Base-by-base conservation (phyloP, 2,329 filamentous ascomycete species). In the Fusarium sororula region DNA sequence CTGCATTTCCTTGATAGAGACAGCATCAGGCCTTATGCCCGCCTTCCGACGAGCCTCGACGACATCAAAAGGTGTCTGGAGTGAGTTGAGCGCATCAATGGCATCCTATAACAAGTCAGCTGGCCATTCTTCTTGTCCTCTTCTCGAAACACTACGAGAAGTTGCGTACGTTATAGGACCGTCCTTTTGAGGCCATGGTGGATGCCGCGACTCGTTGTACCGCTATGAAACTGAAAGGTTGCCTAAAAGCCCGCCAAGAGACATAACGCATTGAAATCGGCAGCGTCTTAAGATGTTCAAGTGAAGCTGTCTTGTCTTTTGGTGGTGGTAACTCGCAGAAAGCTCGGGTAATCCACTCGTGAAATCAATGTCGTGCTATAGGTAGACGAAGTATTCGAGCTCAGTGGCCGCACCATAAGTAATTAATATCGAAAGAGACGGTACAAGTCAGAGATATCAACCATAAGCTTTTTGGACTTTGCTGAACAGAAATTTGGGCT, bases 51-150 rank as follows among this genome's bases (percentile, higher is more conserved):
- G 91, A 57, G 92, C 91, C 80, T 97, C 91, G 24, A 98, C 89
- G 58, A 94, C 89, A 55, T 92, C 90, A 80, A 92, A 96, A 59
- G 97, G 97, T 47, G 93, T 94, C 82, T 99, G 96, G 57, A 98
- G 90, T 50, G 94, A 93, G 83, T 98, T 98, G 79, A 98, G 89
- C 44, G 93, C 90, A 75, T 91, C 87, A 72, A 98, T 91, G 54
- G 96, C 96, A 81, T 96, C 94, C 94, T 97, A 75, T 5, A 28
- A 22, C 17, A 47, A 44, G 53, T 75, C 30, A 78, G 66, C 38
- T 63, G 51, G 45, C 20, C 22, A 53, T 60, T 39, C 26, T 50
- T 47, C 32, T 10, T 12, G 11, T 64, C 14, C 28, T 38, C 22
- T 14, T 11, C 15, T 24, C 20, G 30, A 28, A 53, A 26, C 51